Base-by-base conservation (phyloP, 495 filamentous ascomycete species). In the Cryomyces antarcticus region DNA sequence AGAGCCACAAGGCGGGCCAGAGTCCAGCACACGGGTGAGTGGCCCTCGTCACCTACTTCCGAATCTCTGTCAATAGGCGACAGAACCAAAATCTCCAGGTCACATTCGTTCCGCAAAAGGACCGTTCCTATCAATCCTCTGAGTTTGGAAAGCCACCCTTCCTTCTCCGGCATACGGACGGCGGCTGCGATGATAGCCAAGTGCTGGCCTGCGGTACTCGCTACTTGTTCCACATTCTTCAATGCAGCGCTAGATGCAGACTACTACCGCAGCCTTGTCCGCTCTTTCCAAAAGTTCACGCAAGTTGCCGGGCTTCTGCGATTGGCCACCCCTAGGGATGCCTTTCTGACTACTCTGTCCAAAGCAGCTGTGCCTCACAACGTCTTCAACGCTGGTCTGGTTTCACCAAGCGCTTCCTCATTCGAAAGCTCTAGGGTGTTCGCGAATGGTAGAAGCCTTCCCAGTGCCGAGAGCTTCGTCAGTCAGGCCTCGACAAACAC, bases 171-270 rank as follows among this genome's bases (percentile, higher is more conserved):
- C 12, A 73, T 96, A 45, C 68, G 74, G 48, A 71, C 75, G 5
- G 82, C 83, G 45, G 80, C 83, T 27, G 71, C 70, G 3, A 80
- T 96, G 37, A 78, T 97, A 37, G 80, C 87, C 5, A 70, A 81
- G 51, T 95, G 92, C 53, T 97, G 89, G 89, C 89, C 92, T 27
- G 89, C 92, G 38, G 71, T 95, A 10, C 72, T 97, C 31, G 88
- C 89, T 11, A 80, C 85, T 1, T 95, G 82, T 49, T 95, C 89
- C 0, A 95, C 88, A 0, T 96, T 95, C 58, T 58, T 97, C 27
- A 86, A 86, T 56, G 85, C 92, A 13, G 75, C 85, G 0, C 61
- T 97, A 7, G 89, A 96, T 52, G 77, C 83, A n/a, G 88, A 93
- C 35, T 93, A 86, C 47, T 96, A 93, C 47, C 86, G 93, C 48